A percentile compares a stretch with the other conserved stretches of the same genome.
phyloP scores from a whole-genome alignment of 2,329 filamentous ascomycete species.

The Colletotrichum viniferum region DNA sequence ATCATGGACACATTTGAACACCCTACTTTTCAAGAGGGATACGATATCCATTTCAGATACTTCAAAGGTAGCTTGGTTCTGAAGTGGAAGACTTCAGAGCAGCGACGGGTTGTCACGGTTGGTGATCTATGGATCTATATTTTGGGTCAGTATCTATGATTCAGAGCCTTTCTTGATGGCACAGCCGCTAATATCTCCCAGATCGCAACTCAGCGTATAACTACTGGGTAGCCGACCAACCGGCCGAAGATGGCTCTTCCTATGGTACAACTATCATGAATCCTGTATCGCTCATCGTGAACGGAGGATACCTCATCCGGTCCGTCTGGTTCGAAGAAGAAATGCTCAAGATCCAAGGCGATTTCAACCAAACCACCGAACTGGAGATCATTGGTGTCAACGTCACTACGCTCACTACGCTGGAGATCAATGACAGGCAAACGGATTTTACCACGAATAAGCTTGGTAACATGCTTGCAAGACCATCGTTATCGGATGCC shows the following conservation, averaged over 20 bases:
- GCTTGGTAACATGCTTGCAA: slow-evolving; percentile 50
- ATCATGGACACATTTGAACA: slow-evolving; percentile 38
- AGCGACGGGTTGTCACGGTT: slow-evolving; percentile 56
- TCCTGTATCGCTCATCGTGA: slow-evolving; percentile 57
- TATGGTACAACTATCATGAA: slow-evolving; percentile 40
- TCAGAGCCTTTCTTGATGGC: accelerated
- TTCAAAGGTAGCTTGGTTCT: slow-evolving; percentile 20
- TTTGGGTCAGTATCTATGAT: slow-evolving; percentile 41
- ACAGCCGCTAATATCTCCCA: slow-evolving; percentile 26
- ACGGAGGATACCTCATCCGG: slow-evolving; percentile 68
- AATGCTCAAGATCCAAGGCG: slow-evolving; percentile 68
- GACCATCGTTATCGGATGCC: slow-evolving; percentile 38
- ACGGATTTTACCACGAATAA: slow-evolving; percentile 38
- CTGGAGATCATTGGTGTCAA: slow-evolving; percentile 74
- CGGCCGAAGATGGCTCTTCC: slow-evolving; percentile 30
- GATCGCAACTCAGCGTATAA: slow-evolving; percentile 71
- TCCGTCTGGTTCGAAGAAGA: slow-evolving; percentile 59
- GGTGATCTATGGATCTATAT: slow-evolving; percentile 59
- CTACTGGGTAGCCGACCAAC: slow-evolving; percentile 68
- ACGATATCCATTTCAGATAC: slow-evolving; percentile 8
- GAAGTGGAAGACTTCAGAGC: slow-evolving; percentile 56
- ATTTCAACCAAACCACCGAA: slow-evolving; percentile 72
- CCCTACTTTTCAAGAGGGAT: slow-evolving; percentile 39
- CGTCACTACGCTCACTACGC: slow-evolving; percentile 45
- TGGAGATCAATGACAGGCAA: slow-evolving; percentile 46